Evolutionary conservation across 1,284 basidiomycete genomes (phyloP).

Genomic region (Ceratobasidium sp.): DNA sequence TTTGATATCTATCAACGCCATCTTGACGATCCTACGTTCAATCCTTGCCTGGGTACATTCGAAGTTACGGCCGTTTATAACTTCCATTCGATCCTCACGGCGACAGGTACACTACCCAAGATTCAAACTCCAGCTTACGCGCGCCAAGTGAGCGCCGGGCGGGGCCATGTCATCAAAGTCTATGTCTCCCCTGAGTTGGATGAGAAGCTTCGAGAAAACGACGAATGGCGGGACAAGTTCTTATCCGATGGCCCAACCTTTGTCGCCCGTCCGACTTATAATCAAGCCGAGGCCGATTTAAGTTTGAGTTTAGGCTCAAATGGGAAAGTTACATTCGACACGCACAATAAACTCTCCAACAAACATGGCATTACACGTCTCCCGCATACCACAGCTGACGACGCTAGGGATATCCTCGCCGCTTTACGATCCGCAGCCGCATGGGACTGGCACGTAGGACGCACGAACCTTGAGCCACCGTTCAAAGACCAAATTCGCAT

Average conservation of each 20-base stretch:
- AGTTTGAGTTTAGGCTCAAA: not conserved
- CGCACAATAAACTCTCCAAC: not conserved
- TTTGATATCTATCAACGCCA: constrained; percentile 73
- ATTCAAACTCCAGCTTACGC: not conserved
- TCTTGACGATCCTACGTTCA: constrained; percentile 49
- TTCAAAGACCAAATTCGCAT: constrained; percentile 16
- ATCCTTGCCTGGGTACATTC: not conserved
- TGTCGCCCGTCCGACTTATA: not conserved
- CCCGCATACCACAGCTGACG: not conserved
- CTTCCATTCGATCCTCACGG: not conserved
- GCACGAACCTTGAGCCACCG: not conserved
- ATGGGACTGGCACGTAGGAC: constrained; percentile 35
- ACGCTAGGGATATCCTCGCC: not conserved
- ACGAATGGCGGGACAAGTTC: not conserved
- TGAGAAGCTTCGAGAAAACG: not conserved
- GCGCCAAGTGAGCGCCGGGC: not conserved
- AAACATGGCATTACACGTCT: constrained; percentile 6
- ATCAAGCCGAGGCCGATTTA: constrained; percentile 1
- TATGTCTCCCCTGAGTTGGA: not conserved
- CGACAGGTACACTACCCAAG: not conserved
- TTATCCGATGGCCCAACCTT: not conserved
- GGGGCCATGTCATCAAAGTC: not conserved
- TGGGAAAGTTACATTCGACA: constrained; percentile 10
- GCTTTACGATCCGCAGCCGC: constrained; percentile 8
- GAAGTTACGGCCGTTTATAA: not conserved